A percentile compares a stretch with the other conserved stretches of the same genome.
These are phyloP conservation scores for Elongisporangium undulatum DNA, from an alignment of 352 stramenopile species.

Conservation along the genomic window DNA sequence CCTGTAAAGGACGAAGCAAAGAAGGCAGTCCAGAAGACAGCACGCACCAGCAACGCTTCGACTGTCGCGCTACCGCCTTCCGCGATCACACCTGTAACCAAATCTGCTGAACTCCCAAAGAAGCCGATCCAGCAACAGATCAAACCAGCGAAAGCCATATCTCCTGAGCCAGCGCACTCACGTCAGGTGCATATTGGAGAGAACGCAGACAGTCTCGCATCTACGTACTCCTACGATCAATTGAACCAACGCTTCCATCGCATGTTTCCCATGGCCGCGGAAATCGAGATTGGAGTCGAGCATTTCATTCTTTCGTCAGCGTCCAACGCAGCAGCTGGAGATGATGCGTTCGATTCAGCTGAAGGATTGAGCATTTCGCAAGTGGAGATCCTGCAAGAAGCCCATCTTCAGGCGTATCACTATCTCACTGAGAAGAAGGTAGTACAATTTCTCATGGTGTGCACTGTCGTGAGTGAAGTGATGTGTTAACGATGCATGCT, in stretches of 20 bases:
- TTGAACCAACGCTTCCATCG: constrained; percentile 53
- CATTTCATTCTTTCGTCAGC: constrained; percentile 54
- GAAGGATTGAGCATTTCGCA: constrained; percentile 77
- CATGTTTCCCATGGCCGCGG: constrained; percentile 63
- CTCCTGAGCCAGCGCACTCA: not conserved
- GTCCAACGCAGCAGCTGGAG: not conserved
- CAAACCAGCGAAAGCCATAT: not conserved
- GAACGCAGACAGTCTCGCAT: not conserved
- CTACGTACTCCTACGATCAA: constrained; percentile 33
- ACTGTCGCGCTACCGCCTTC: not conserved
- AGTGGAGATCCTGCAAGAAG: constrained; percentile 75
- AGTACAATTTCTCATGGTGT: constrained; percentile 4
- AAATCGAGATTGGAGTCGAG: constrained; percentile 71
- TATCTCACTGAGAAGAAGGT: constrained; percentile 84
- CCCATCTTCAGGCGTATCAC: constrained; percentile 78
- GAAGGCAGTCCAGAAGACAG: not conserved
- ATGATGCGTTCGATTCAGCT: constrained; percentile 23
- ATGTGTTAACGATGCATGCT: too few species aligned
- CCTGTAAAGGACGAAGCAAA: not conserved
- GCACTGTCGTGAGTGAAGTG: constrained; percentile 2
- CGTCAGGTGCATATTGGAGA: not conserved
- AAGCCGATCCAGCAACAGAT: not conserved
- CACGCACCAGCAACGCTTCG: not conserved
- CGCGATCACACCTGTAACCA: not conserved
- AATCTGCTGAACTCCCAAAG: not conserved